Conservation (phyloP, 148 eudicot species). For the Agrostemma githago region DNA sequence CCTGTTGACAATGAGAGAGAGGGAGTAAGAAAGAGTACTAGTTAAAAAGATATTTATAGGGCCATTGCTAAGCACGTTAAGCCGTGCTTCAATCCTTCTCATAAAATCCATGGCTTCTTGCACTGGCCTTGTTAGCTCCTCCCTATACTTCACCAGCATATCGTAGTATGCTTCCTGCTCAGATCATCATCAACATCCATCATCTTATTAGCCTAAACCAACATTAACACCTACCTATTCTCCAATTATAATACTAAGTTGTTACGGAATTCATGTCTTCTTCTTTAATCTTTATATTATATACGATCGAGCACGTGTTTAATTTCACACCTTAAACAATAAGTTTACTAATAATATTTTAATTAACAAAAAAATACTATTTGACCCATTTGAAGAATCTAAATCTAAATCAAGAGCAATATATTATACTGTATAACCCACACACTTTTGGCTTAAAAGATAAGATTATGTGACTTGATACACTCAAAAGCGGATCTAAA, state of each 20-base stretch:
- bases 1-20: too few relatives aligned
- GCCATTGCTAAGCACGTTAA: constrained; percentile 52
- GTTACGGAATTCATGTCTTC: too few relatives aligned
- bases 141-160: constrained; percentile 84
- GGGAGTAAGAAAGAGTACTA: constrained; percentile 33
- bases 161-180: constrained; percentile 85
- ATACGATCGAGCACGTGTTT: too few relatives aligned
- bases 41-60: constrained; percentile 50
- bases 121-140: constrained; percentile 78
- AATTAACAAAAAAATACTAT: not conserved
- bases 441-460: not conserved
- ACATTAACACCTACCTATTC: too few relatives aligned
- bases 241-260: too few relatives aligned
- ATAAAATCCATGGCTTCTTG: constrained; percentile 98
- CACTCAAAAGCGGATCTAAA: not conserved
- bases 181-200: not conserved
- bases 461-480: not conserved
- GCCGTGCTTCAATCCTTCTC: constrained; percentile 73
- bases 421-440: too few relatives aligned
- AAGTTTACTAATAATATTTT: too few relatives aligned
- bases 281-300: too few relatives aligned
- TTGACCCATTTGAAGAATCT: not conserved
- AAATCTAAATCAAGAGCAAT: not conserved
- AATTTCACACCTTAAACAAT: too few relatives aligned
- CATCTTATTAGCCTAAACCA: too few relatives aligned